Evolutionary conservation across 2,329 filamentous ascomycete genomes (phyloP), one percentile per base, ranked within the genome.

Genomic region (Botrytis cinerea): DNA sequence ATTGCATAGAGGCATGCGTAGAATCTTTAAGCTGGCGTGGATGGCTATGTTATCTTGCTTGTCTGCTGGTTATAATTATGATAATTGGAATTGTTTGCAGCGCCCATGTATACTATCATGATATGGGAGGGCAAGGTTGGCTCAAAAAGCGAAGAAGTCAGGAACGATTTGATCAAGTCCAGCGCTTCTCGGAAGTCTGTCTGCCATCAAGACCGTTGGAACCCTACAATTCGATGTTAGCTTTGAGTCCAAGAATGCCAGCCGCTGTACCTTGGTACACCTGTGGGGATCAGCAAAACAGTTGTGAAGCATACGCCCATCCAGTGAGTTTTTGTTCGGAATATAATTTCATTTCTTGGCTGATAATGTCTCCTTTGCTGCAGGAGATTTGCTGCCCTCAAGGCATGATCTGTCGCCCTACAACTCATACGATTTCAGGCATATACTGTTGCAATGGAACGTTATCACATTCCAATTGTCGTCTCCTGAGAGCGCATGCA

Each of bases 361-460:
- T 68, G 72, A 43, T 51, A 45, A 69, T 35, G 14, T 51, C 32
- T 61, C 25, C 60, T 45, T 28, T 48, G 7, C 64, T 40, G 38
- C 8, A 81, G 80, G 71, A 78, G 28, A 79, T 80, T 32, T 81
- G 79, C 69, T 81, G 80, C 68, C 80, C 80, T 22, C 67, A 57
- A 40, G 48, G 66, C 54, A 78, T 77, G 74, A 63, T 72, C 20
- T 81, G 80, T 71, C 77, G 75, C 35, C 48, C 72, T 16, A 76
- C 74, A 54, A 20, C 71, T 20, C 72, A 75, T n/a, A 80, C 77
- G 12, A 57, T 67, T 4, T 80, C 80, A 20, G 71, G 74, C 6
- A 78, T 80, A 25, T 77, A 77, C 48, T 81, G 80, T 66, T 81
- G 80, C 64, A 79, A 80, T 54, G 66, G 76, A 10, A 76, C 77